Conservation (phyloP, 129 eudicot species). For the Erigeron canadensis region DNA sequence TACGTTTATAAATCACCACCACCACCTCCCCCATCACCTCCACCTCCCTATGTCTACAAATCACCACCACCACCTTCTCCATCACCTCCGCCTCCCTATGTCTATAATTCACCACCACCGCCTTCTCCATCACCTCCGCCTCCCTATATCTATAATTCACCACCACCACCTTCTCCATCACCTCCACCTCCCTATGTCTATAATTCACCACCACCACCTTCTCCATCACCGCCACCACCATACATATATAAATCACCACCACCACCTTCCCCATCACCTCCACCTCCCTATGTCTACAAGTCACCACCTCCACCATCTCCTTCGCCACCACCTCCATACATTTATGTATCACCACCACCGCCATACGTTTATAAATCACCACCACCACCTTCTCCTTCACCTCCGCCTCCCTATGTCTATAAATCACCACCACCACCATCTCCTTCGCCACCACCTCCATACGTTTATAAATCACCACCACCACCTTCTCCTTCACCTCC, state of each 20-base stretch:
- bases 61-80: background rate
- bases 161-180: background rate
- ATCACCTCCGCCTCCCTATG: background rate
- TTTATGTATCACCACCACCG: too few species aligned
- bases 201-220: background rate
- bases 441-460: too few species aligned
- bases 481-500: too few species aligned
- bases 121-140: background rate
- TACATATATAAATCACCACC: background rate
- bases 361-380: too few species aligned
- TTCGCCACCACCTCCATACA: too few species aligned
- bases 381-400: too few species aligned
- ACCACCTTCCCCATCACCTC: background rate
- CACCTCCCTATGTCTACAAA: background rate
- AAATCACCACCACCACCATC: too few species aligned
- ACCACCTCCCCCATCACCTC: background rate
- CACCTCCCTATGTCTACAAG: too few species aligned
- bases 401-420: too few species aligned
- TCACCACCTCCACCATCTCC: too few species aligned
- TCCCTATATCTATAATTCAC: background rate
- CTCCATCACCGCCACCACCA: background rate
- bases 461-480: too few species aligned
- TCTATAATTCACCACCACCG: constrained; percentile 10
- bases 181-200: background rate
- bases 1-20: background rate